These are phyloP conservation scores for Moesziomyces globuligerus DNA, from an alignment of 1,284 basidiomycete species.

Conservation along the genomic window DNA sequence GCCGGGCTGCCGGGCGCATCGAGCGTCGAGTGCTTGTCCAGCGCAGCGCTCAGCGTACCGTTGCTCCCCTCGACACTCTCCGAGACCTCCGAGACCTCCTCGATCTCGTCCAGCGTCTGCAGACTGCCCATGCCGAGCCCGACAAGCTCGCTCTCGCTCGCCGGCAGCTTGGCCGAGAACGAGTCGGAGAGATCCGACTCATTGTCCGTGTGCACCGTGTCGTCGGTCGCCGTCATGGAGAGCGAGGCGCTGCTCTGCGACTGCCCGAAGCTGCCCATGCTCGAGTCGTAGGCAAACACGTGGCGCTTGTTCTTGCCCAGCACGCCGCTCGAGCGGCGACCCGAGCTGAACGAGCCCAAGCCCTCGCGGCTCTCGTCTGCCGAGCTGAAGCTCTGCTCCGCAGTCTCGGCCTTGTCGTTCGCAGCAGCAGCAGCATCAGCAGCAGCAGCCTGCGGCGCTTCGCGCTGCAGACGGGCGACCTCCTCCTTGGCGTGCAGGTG, in stretches of 20 bases:
- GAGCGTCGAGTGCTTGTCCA: constrained; percentile 2
- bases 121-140: constrained; percentile 45
- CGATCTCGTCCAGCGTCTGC: constrained; percentile 52
- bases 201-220: constrained; percentile 35
- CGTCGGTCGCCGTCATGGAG: constrained; percentile 43
- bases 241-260: constrained; percentile 50
- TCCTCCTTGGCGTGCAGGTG: constrained; percentile 54
- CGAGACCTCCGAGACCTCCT: constrained; percentile 49
- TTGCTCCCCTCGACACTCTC: constrained; percentile 37
- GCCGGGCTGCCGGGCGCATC: constrained; percentile 11
- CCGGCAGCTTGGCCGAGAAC: constrained; percentile 28
- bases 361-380: constrained; percentile 29
- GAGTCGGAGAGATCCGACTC: constrained; percentile 39
- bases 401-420: background rate
- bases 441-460: constrained; percentile 3
- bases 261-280: constrained; percentile 57
- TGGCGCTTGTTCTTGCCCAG: constrained; percentile 57
- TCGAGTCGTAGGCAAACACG: constrained; percentile 61
- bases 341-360: constrained; percentile 19
- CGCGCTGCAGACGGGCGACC: constrained; percentile 32
- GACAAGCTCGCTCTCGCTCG: constrained; percentile 24
- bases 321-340: constrained; percentile 26
- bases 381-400: constrained; percentile 19
- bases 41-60: constrained; percentile 15
- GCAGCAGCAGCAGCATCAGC: background rate